phyloP scores from a whole-genome alignment of 768 basidiomycete species.

The Suillus americanus region DNA sequence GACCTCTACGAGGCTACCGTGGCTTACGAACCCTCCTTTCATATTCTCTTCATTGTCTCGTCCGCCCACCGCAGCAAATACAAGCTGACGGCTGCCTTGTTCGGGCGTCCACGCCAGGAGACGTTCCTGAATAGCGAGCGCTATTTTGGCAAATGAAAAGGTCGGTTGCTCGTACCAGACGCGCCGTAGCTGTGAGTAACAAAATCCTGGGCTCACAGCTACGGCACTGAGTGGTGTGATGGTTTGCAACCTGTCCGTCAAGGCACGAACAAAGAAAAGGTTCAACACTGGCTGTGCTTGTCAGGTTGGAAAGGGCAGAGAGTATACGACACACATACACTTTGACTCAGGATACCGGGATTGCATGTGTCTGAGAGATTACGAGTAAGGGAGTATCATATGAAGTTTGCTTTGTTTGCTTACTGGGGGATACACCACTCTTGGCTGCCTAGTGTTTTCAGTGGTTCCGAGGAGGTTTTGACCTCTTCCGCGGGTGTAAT shows the following conservation, averaged over 20 bases:
- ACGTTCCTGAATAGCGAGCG: constrained; percentile 8
- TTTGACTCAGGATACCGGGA: constrained; percentile 27
- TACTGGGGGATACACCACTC: constrained; percentile 22
- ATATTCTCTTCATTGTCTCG: constrained; percentile 20
- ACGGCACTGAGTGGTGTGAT: constrained; percentile 23
- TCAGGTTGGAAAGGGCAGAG: background rate
- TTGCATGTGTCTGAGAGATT: constrained; percentile 14
- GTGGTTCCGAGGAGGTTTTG: constrained; percentile 17
- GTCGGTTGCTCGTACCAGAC: background rate
- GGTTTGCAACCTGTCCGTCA: constrained; percentile 22
- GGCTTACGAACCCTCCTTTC: constrained; percentile 22
- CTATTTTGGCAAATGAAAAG: background rate
- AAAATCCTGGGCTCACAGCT: constrained; percentile 31
- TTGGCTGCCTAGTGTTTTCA: constrained; percentile 24
- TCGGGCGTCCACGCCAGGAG: constrained; percentile 23
- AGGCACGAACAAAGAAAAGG: constrained; percentile 29
- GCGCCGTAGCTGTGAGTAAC: constrained; percentile 26
- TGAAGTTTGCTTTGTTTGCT: constrained; percentile 1
- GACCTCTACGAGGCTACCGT: constrained; percentile 19
- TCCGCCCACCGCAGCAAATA: constrained; percentile 30
- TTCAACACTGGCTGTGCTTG: constrained; percentile 23
- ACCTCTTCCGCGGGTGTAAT: constrained; percentile 19
- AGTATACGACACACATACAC: constrained; percentile 15
- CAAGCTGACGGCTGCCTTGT: constrained; percentile 35
- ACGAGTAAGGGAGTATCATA: background rate